These are phyloP conservation scores for Rhytidhysteron rufulum DNA, from an alignment of 2,329 filamentous ascomycete genomes.

Conservation along the genomic window DNA sequence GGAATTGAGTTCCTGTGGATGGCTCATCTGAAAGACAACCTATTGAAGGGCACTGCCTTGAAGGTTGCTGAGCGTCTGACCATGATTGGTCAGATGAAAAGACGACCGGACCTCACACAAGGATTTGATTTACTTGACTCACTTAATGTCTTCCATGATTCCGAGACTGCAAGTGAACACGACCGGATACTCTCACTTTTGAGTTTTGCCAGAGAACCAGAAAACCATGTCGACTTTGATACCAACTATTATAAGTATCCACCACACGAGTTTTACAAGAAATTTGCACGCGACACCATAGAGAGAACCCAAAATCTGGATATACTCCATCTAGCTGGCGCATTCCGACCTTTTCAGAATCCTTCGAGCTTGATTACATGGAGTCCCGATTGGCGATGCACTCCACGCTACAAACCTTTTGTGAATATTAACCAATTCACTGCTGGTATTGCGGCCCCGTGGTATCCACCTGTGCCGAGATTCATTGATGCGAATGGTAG, in stretches of 20 bases:
- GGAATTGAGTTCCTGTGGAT: neutral
- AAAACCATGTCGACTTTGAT: slow-evolving; percentile 1
- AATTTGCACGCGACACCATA: neutral
- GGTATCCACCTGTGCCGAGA: neutral
- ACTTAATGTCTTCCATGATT: neutral
- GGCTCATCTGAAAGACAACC: neutral
- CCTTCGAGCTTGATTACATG: neutral
- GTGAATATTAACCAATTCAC: neutral
- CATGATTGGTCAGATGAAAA: slow-evolving; percentile 1
- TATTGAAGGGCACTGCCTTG: neutral
- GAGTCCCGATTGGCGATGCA: neutral
- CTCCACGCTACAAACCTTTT: slow-evolving; percentile 2
- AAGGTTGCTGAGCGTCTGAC: neutral
- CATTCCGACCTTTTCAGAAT: neutral
- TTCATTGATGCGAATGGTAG: neutral
- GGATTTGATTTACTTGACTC: slow-evolving; percentile 1
- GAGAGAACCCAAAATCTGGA: slow-evolving; percentile 1
- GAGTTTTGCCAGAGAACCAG: neutral
- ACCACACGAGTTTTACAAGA: neutral
- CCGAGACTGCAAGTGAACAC: neutral
- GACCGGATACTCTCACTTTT: slow-evolving; percentile 1
- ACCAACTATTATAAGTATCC: neutral
- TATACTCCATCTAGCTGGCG: slow-evolving; percentile 1
- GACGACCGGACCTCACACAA: neutral
- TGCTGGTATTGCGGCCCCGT: neutral